Percentiles rank a stretch among this genome's conserved stretches.
Conservation (phyloP, 2,329 filamentous ascomycete genomes). For the Aspergillus sp. region DNA sequence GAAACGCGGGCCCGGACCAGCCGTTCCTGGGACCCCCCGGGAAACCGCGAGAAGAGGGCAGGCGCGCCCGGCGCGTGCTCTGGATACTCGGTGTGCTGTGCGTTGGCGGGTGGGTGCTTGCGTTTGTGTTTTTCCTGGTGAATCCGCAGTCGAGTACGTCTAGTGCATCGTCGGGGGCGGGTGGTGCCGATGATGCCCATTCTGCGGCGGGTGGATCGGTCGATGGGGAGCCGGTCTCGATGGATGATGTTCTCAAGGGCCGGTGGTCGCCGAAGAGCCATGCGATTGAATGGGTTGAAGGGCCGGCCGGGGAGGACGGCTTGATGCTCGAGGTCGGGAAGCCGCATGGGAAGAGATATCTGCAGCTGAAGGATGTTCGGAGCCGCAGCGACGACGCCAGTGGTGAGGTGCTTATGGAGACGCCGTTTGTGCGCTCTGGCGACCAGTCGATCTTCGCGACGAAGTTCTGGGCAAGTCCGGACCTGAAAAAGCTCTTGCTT, state of each 20-base stretch:
- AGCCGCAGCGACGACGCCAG: slow-evolving; percentile 39
- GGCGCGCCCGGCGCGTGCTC: not conserved
- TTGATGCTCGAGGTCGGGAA: slow-evolving; percentile 64
- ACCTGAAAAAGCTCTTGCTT: slow-evolving; percentile 81
- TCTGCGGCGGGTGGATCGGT: slow-evolving; percentile 23
- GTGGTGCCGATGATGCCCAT: slow-evolving; percentile 19
- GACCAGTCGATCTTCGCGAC: slow-evolving; percentile 48
- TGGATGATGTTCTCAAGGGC: slow-evolving; percentile 33
- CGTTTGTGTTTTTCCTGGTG: not conserved
- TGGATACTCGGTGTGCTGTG: not conserved
- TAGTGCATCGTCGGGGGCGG: not conserved
- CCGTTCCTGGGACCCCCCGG: not conserved
- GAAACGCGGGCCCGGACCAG: not conserved
- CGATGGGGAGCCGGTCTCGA: slow-evolving; percentile 33
- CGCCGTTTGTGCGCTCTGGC: slow-evolving; percentile 51
- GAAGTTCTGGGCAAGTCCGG: slow-evolving; percentile 64
- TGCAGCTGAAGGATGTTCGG: slow-evolving; percentile 80
- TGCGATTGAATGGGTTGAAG: slow-evolving; percentile 39
- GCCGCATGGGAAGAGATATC: slow-evolving; percentile 55
- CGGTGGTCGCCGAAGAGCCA: slow-evolving; percentile 30
- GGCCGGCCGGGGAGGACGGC: slow-evolving; percentile 56
- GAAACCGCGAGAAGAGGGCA: not conserved
- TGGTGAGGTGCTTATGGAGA: slow-evolving; percentile 65
- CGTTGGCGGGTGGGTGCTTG: not conserved
- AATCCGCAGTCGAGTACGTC: not conserved